Evolutionary conservation across 768 basidiomycete species (phyloP), one percentile per base, ranked within the genome.

Genomic region (Gautieria morchelliformis): DNA sequence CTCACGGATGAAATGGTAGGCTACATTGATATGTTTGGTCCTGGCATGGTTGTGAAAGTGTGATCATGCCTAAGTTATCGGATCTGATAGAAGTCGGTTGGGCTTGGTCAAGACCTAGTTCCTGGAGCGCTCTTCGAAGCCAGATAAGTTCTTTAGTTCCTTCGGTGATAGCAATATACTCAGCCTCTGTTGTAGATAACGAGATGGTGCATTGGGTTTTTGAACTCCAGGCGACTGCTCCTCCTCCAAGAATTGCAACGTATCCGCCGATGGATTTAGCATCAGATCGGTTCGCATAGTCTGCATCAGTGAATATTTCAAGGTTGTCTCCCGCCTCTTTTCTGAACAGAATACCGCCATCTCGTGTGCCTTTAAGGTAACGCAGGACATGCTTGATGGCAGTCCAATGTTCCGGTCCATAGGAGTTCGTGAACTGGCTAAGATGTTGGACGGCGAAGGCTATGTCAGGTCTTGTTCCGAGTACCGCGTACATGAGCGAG

Each of bases 391-490:
- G 59, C 35, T 67, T 64, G 11, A 61, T 56, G 1, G 67, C 70
- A 10, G 60, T 60, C 48, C 61, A 60, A 53, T 73, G 73, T 7
- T 27, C 27, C 56, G 15, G 40, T 5, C 56, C 59, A 2, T 64
- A 67, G 37, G 62, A 60, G 4, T 41, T 47, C 14, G 57, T 56
- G 52, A 67, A 69, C 19, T 67, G 64, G 40, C 62, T 55, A 24
- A 70, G 66, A 9, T 59, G 52, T 5, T 59, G 57, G 11, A 68
- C 64, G 30, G 68, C 63, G 56, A 61, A 66, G 1, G 67, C 52
- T 33, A 72, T 68, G 63, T 73, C 71, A 10, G 70, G 70, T 32
- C 68, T 59, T 19, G 68, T 71, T 17, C 60, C 63, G 12, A 69
- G 49, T 19, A 68, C 65, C 5, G 66, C 60, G 55, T 69, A 72